Evolutionary conservation across 441 rosid species (phyloP).

Genomic region (Erodium texanum): DNA sequence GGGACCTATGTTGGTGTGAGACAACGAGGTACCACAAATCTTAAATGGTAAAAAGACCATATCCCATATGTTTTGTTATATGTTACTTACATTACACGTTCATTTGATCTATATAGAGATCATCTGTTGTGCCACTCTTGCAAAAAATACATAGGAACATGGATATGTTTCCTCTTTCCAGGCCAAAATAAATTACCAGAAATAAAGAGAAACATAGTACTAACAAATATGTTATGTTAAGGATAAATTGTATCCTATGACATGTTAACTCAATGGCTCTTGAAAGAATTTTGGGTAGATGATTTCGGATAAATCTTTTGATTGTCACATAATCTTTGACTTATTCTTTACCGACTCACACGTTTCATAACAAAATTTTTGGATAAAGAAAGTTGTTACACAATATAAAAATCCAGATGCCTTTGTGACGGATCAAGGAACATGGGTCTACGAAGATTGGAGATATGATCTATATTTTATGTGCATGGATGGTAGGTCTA

Average conservation of each 20-base stretch:
- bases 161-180: constrained; percentile 1
- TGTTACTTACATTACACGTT: neutral
- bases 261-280: no score
- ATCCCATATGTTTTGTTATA: neutral
- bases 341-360: no score
- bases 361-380: no score
- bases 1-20: neutral
- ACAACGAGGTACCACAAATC: neutral
- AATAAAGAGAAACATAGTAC: neutral
- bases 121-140: constrained; percentile 5
- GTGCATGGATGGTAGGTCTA: constrained; percentile 15
- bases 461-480: neutral
- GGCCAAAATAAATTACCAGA: neutral
- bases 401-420: no score
- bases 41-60: no score
- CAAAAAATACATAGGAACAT: neutral
- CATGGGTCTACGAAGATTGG: no score
- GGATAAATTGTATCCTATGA: no score
- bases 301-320: no score
- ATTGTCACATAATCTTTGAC: no score
- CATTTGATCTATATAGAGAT: neutral
- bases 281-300: no score
- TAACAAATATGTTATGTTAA: neutral
- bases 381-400: no score
- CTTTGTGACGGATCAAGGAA: no score